Percentiles rank a stretch among this genome's conserved stretches.
Conservation (phyloP, 169 alveolate genomes). For the Plasmodium billcollinsi region DNA sequence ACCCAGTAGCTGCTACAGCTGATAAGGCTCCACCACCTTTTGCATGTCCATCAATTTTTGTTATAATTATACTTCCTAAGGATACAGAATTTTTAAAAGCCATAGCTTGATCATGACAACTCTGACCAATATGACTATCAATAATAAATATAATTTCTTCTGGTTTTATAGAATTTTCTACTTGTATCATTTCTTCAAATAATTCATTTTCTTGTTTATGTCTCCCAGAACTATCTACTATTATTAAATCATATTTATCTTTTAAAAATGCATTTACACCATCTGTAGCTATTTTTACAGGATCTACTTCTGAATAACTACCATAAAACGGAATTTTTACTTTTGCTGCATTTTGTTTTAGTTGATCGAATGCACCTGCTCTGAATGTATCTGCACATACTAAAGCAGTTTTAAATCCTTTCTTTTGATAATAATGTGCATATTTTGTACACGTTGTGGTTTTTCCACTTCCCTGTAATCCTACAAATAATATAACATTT, state of each 20-base stretch:
- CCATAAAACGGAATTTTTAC: constrained; percentile 99
- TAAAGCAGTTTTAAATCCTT: constrained; percentile 97
- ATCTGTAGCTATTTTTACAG: constrained; percentile 98
- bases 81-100: constrained; percentile 97
- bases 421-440: constrained; percentile 96
- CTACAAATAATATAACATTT: constrained; percentile 99
- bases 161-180: constrained; percentile 95
- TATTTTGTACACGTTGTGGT: constrained; percentile 99
- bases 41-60: constrained; percentile 99
- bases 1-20: constrained; percentile 97
- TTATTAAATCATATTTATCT: constrained; percentile 96
- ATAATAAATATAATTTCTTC: constrained; percentile 97
- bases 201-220: constrained; percentile 99
- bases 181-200: constrained; percentile 99
- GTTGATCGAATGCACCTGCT: constrained; percentile 99
- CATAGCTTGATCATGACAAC: constrained; percentile 99
- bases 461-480: constrained; percentile 99
- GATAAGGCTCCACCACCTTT: constrained; percentile 99
- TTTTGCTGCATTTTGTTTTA: constrained; percentile 99
- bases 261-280: constrained; percentile 97
- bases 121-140: constrained; percentile 99
- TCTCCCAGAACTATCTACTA: constrained; percentile 99
- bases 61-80: constrained; percentile 98
- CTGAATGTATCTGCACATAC: constrained; percentile 99
- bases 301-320: constrained; percentile 98